Percentiles rank a stretch among this genome's conserved stretches.
Evolutionary conservation across 2,329 filamentous ascomycete genomes (phyloP).

Genomic region (Monosporascus sp.): DNA sequence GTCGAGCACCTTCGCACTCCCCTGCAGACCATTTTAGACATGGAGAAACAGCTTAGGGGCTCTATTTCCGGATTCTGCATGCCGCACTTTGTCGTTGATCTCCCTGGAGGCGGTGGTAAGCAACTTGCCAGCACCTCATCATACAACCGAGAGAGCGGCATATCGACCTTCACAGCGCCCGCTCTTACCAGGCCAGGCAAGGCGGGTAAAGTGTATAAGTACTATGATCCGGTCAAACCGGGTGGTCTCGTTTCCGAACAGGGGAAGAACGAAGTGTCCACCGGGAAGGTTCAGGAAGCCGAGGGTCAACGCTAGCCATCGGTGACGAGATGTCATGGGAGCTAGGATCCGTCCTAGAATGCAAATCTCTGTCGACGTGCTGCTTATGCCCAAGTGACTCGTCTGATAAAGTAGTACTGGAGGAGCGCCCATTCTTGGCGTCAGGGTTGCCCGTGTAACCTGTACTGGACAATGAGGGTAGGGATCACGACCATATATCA

Average conservation of each 20-base stretch:
- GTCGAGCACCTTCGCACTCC: constrained; percentile 60
- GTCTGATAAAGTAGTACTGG: too few relatives aligned
- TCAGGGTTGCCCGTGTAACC: too few relatives aligned
- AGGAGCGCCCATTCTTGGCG: too few relatives aligned
- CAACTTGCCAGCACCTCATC: constrained; percentile 48
- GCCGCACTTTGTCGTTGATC: constrained; percentile 58
- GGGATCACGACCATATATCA: too few relatives aligned
- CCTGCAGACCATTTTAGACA: constrained; percentile 50
- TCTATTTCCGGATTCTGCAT: constrained; percentile 58
- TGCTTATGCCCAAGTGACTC: too few relatives aligned
- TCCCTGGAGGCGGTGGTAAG: constrained; percentile 60
- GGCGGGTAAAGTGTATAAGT: constrained; percentile 46
- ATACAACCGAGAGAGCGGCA: constrained; percentile 49
- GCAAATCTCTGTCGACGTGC: too few relatives aligned
- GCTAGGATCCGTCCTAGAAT: too few relatives aligned
- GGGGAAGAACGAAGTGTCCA: constrained; percentile 2
- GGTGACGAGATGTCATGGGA: too few relatives aligned
- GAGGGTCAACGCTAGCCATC: too few relatives aligned
- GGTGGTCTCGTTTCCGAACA: background rate
- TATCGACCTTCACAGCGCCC: constrained; percentile 52
- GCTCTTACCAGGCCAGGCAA: constrained; percentile 42
- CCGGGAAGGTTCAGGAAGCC: background rate
- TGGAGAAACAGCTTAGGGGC: constrained; percentile 54
- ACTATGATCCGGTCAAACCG: constrained; percentile 46
- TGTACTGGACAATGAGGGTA: too few relatives aligned